phyloP scores from a whole-genome alignment of 805 yeast genomes.

The Yarrowia alimentaria region DNA sequence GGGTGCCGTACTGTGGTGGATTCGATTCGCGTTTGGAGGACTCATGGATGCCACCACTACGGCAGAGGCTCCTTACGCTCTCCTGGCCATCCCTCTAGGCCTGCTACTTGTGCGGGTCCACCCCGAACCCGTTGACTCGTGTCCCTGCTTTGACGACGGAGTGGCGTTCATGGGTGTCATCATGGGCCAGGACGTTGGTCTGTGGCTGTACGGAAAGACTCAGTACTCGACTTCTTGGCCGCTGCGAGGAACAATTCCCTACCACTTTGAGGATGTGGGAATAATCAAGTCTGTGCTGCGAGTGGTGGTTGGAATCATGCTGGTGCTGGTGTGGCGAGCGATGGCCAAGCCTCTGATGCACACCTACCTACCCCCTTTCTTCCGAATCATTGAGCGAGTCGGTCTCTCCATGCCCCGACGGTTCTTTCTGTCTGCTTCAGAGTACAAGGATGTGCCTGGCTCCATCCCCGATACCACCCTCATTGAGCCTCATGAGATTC shows the following conservation, averaged over 20 bases:
- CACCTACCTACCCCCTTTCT: conserved; percentile 58
- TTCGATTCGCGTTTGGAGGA: conserved; percentile 46
- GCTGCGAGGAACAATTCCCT: conserved; percentile 32
- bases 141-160: conserved; percentile 95
- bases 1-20: conserved; percentile 55
- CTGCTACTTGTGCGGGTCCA: conserved; percentile 62
- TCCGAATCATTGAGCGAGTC: conserved; percentile 42
- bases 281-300: conserved; percentile 46
- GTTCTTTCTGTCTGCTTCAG: conserved; percentile 42
- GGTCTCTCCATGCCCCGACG: conserved; percentile 45
- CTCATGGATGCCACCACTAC: conserved; percentile 49
- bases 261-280: conserved; percentile 29
- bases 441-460: conserved; percentile 40
- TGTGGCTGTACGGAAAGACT: conserved; percentile 25
- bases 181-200: conserved; percentile 65
- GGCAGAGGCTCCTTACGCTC: conserved; percentile 17
- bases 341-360: conserved; percentile 66
- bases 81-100: conserved; percentile 40
- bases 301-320: conserved; percentile 56
- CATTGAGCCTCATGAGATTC: conserved; percentile 38
- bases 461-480: conserved; percentile 41
- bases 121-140: conserved; percentile 83
- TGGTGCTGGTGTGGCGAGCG: conserved; percentile 72
- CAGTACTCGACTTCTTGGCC: conserved; percentile 8
- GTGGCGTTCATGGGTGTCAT: conserved; percentile 91